Evolutionary conservation across 2,329 filamentous ascomycete species (phyloP).

Genomic region (Penicillium aurantiogriseum): DNA sequence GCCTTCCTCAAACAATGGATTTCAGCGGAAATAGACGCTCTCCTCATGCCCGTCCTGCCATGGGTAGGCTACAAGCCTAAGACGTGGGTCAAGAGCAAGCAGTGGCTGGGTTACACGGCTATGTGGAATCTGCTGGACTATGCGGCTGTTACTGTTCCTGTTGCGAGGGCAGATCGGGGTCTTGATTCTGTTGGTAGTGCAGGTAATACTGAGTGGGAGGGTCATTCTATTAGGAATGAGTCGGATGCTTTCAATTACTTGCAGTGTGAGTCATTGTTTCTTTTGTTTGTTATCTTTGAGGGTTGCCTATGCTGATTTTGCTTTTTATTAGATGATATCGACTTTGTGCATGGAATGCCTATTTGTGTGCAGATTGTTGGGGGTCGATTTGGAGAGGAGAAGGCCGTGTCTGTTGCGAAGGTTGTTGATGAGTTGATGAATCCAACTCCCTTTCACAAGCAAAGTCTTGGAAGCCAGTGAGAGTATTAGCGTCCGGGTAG

Average conservation of each 20-base stretch:
- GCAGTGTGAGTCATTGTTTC: constrained; percentile 2
- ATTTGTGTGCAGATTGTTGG: constrained; percentile 36
- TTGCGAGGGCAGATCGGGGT: constrained; percentile 43
- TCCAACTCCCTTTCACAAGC: constrained; percentile 14
- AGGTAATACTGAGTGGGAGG: constrained; percentile 31
- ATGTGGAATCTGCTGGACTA: constrained; percentile 40
- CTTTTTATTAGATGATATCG: constrained; percentile 26
- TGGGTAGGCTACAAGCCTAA: constrained; percentile 22
- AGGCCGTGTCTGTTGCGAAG: constrained; percentile 31
- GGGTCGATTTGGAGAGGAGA: constrained; percentile 36
- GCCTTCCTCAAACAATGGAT: constrained; percentile 27
- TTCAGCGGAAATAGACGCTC: constrained; percentile 29
- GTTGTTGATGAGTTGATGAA: constrained; percentile 29
- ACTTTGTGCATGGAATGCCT: constrained; percentile 34
- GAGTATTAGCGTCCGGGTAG: too few species aligned
- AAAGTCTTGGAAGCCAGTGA: too few species aligned
- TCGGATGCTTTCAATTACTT: constrained; percentile 49
- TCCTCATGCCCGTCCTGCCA: constrained; percentile 28
- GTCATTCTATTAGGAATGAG: constrained; percentile 41
- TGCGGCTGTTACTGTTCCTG: constrained; percentile 38
- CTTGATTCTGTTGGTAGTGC: constrained; percentile 33
- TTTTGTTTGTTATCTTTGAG: background rate
- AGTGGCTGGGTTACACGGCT: constrained; percentile 37
- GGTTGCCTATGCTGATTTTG: background rate
- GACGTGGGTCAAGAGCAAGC: constrained; percentile 21